Evolutionary conservation across 2,329 filamentous ascomycete species (phyloP).

Genomic region (Aspergillus puulaauensis): DNA sequence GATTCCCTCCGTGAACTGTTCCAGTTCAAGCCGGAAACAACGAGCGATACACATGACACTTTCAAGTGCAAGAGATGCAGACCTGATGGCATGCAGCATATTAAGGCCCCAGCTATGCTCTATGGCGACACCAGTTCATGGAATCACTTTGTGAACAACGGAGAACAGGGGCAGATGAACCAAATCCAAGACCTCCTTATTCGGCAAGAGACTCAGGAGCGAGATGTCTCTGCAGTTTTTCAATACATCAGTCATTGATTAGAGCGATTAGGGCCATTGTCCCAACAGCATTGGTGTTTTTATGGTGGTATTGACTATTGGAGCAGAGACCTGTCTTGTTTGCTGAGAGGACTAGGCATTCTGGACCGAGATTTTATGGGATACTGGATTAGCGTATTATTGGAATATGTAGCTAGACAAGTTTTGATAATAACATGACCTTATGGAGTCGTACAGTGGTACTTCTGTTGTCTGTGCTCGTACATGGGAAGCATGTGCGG

Average conservation of each 20-base stretch:
- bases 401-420: conserved; percentile 3
- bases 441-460: not conserved
- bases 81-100: conserved; percentile 78
- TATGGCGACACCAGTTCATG: conserved; percentile 99
- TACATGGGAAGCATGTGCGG: not conserved
- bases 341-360: not conserved
- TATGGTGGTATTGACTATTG: conserved; percentile 4
- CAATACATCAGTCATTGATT: conserved; percentile 91
- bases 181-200: conserved; percentile 88
- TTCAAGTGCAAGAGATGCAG: conserved; percentile 98
- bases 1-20: conserved; percentile 91
- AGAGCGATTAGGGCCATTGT: not conserved
- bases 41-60: conserved; percentile 93
- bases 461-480: not conserved
- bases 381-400: conserved; percentile 7
- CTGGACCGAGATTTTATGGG: not conserved
- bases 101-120: conserved; percentile 91
- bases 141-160: conserved; percentile 92
- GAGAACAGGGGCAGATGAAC: conserved; percentile 64
- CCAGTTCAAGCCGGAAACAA: conserved; percentile 81
- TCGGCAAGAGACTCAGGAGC: conserved; percentile 76
- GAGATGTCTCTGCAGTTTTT: conserved; percentile 89
- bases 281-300: not conserved
- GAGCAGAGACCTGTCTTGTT: not conserved
- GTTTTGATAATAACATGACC: conserved; percentile 1